Evolutionary conservation across 163 green algal species (phyloP).

Genomic region (Scenedesmus sp.): DNA sequence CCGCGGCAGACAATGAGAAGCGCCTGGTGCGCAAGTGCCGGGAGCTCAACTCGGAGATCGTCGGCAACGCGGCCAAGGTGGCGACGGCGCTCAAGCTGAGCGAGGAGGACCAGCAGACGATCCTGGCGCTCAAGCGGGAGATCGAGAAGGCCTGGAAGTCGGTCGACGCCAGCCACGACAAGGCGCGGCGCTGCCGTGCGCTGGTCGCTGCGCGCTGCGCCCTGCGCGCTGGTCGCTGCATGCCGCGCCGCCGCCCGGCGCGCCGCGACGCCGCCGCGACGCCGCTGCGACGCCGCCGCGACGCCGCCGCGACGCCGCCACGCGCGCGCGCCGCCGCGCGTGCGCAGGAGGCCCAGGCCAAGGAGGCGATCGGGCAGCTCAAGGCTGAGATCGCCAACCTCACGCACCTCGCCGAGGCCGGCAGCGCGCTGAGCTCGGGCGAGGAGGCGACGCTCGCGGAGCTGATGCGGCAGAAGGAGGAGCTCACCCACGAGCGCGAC

Average conservation of each 20-base stretch:
- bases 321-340: too few species aligned
- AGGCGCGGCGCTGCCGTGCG: slow-evolving; percentile 55
- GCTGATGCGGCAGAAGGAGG: slow-evolving; percentile 88
- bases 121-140: slow-evolving; percentile 89
- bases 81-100: slow-evolving; percentile 89
- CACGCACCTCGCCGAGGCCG: slow-evolving; percentile 52
- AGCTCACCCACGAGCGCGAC: slow-evolving; percentile 84
- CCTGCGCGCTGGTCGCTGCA: too few species aligned
- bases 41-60: slow-evolving; percentile 92
- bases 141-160: slow-evolving; percentile 96
- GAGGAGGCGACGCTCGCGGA: slow-evolving; percentile 89
- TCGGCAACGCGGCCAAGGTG: slow-evolving; percentile 89
- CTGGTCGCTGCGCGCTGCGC: too few species aligned
- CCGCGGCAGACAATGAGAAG: slow-evolving; percentile 84
- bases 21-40: slow-evolving; percentile 88
- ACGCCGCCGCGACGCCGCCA: too few species aligned
- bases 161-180: slow-evolving; percentile 90
- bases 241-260: too few species aligned
- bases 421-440: slow-evolving; percentile 71
- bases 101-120: slow-evolving; percentile 92
- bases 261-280: too few species aligned
- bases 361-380: slow-evolving; percentile 84
- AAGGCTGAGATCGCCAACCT: slow-evolving; percentile 90
- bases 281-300: too few species aligned
- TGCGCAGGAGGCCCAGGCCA: slow-evolving; percentile 79